phyloP scores from a whole-genome alignment of 495 filamentous ascomycete genomes.

The Penicillium paradoxum region DNA sequence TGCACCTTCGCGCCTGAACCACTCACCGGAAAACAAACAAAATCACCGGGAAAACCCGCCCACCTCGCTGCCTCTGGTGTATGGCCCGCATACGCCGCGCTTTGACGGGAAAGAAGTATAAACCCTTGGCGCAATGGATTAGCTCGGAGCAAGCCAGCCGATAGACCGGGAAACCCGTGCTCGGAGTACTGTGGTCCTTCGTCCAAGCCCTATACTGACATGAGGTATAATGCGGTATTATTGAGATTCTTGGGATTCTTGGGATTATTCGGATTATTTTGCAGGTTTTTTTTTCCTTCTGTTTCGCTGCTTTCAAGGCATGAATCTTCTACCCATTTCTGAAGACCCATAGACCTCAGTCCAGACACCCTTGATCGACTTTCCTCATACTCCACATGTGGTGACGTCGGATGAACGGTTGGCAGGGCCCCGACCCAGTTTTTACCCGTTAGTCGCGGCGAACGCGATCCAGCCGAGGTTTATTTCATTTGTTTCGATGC shows the following conservation, averaged over 20 bases:
- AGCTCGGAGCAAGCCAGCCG: slow-evolving; percentile 11
- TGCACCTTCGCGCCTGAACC: background rate
- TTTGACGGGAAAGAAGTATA: background rate
- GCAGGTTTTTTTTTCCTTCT: too few relatives aligned
- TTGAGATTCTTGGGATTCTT: too few relatives aligned
- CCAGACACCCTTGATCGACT: background rate
- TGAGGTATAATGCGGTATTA: background rate
- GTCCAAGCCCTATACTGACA: background rate
- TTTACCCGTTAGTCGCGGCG: slow-evolving; percentile 13
- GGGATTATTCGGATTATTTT: too few relatives aligned
- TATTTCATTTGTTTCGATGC: background rate
- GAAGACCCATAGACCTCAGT: background rate
- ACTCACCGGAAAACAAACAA: slow-evolving; percentile 2
- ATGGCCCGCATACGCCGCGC: background rate
- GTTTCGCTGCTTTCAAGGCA: too few relatives aligned
- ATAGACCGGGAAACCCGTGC: slow-evolving; percentile 3
- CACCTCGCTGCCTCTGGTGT: background rate
- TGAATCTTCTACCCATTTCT: background rate
- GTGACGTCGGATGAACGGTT: slow-evolving; percentile 24
- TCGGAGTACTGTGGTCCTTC: slow-evolving; percentile 21
- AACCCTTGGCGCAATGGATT: slow-evolving; percentile 7
- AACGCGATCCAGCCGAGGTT: slow-evolving; percentile 15
- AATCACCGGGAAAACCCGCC: slow-evolving; percentile 5
- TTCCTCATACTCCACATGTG: slow-evolving; percentile 10
- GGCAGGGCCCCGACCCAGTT: slow-evolving; percentile 22